Conservation (phyloP, 352 stramenopile species). For the Phytophthora hibernalis region DNA sequence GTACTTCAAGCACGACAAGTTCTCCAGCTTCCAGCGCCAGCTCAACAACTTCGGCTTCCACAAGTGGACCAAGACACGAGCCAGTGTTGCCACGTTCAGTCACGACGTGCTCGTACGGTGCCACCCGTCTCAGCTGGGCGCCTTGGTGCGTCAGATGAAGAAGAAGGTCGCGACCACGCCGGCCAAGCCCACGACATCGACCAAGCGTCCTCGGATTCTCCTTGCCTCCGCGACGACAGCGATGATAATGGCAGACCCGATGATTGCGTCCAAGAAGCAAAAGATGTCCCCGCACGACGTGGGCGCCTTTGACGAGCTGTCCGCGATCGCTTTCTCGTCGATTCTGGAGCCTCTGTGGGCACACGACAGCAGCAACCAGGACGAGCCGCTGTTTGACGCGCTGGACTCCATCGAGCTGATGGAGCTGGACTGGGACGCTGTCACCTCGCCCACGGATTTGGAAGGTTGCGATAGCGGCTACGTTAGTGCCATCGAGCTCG, state of each 20-base stretch:
- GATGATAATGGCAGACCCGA: not conserved
- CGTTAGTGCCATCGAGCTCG: not conserved
- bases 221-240: not conserved
- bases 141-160: constrained; percentile 21
- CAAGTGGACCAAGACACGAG: constrained; percentile 81
- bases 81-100: constrained; percentile 71
- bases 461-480: not conserved
- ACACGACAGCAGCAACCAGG: not conserved
- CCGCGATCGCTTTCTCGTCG: not conserved
- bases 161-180: not conserved
- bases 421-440: constrained; percentile 25
- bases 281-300: constrained; percentile 30
- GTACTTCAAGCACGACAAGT: constrained; percentile 89
- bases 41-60: constrained; percentile 93
- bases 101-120: constrained; percentile 67
- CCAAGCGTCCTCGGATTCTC: constrained; percentile 16
- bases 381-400: constrained; percentile 14
- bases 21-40: constrained; percentile 91
- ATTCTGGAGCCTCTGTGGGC: too few species aligned
- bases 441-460: not conserved
- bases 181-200: not conserved
- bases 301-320: constrained; percentile 5
- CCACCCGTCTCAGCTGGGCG: constrained; percentile 29
- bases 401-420: constrained; percentile 23
- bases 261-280: constrained; percentile 10